phyloP scores from a whole-genome alignment of 192 early-diverging fungal species.

The Podila clonocystis region DNA sequence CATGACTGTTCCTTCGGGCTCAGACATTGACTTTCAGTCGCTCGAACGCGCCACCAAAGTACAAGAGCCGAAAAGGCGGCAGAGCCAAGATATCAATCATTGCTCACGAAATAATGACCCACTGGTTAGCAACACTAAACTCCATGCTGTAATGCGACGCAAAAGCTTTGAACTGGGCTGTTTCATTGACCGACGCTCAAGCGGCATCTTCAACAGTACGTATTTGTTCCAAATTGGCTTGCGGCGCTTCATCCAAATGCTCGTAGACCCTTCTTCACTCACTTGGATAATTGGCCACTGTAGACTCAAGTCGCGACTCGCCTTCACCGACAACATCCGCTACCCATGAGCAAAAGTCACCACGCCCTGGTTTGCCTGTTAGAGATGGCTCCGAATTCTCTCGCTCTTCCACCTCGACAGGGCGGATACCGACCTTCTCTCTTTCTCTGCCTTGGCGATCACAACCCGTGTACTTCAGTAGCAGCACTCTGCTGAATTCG shows the following conservation, averaged over 20 bases:
- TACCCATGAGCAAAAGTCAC: neutral
- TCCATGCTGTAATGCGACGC: slow-evolving; percentile 31
- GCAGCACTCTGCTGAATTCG: neutral
- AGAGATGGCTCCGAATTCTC: neutral
- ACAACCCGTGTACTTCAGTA: slow-evolving; percentile 20
- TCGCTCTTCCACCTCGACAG: neutral
- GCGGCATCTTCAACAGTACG: neutral
- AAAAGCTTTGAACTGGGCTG: slow-evolving; percentile 25
- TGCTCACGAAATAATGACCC: neutral
- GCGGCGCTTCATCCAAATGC: neutral
- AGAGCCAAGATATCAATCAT: neutral
- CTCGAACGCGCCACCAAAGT: neutral
- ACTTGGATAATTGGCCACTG: too few relatives aligned
- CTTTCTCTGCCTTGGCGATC: slow-evolving; percentile 28
- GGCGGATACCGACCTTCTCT: slow-evolving; percentile 9
- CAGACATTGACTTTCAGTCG: neutral
- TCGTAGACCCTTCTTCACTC: too few relatives aligned
- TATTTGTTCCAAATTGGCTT: neutral
- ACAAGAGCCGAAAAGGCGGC: neutral
- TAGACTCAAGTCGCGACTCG: too few relatives aligned
- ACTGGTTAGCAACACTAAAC: neutral
- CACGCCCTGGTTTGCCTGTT: neutral
- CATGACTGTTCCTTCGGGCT: neutral
- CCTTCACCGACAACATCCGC: neutral
- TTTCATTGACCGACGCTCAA: slow-evolving; percentile 4